Evolutionary conservation across 345 rosid species (phyloP), one percentile per base, ranked within the genome.

Genomic region (Citrus glauca): DNA sequence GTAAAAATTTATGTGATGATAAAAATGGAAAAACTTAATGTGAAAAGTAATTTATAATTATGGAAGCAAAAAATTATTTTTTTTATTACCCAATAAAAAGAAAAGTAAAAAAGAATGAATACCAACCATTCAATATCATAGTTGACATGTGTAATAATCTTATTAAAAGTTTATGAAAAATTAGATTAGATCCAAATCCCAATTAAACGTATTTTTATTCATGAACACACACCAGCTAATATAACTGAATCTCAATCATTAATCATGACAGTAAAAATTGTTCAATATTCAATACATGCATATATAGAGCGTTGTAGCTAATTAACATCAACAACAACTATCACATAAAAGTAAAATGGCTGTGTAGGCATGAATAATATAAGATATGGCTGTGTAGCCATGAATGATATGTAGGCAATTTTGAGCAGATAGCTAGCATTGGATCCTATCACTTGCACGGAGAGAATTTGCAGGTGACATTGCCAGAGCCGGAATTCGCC

Each of bases 401-500:
- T 14, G 30, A 70, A 37, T 37, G 9, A 45, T 19, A 71, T 13
- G 33, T 13, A 17, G 33, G 37, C 17, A 53, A 24, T 22, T 24
- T 66, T 53, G 57, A 53, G 0, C 19, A 17, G 22, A 14, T 53
- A 1, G 57, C 57, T 4, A 17, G 22, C 57, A 17, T 19, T 17
- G 57, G 22, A 53, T 53, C 22, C 57, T 2, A 53, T 53, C 22
- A 53, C 7, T 53, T 53, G 92, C 97, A 92, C 19, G 87, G 80
- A 30, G 85, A 79, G 80, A 92, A 85, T 80, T 70, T 87, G 91
- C 98, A 95, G 69, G 90, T 63, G 77, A 71, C 72, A 0, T 30
- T 38, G 60, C 76, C 64, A 7, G 69, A 69, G 32, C 98, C 94
- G 3, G 92, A 84, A 77, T 95, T 95, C 33, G 98, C 97, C 82